phyloP scores from a whole-genome alignment of 1,139 yeast genomes.

The Pichia sp. region DNA sequence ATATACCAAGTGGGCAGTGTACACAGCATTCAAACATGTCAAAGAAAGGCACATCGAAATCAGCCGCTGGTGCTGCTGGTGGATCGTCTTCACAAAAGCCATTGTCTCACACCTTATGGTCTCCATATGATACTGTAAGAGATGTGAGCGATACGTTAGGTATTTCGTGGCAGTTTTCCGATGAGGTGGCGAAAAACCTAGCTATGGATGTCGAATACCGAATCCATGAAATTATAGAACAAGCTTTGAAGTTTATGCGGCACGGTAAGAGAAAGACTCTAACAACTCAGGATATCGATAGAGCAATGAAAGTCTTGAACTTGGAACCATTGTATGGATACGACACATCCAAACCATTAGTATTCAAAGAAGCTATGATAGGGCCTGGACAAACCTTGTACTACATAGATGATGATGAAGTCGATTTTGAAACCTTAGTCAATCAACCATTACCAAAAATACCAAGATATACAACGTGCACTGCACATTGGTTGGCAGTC shows the following conservation, averaged over 20 bases:
- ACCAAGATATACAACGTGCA: constrained; percentile 85
- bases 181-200: constrained; percentile 87
- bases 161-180: constrained; percentile 61
- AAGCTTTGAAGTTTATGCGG: constrained; percentile 93
- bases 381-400: constrained; percentile 95
- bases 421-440: constrained; percentile 89
- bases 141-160: constrained; percentile 96
- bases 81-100: constrained; percentile 20
- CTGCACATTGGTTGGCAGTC: constrained; percentile 98
- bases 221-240: constrained; percentile 90
- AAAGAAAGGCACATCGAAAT: constrained; percentile 1
- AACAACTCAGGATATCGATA: constrained; percentile 75
- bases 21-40: constrained; percentile 4
- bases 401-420: constrained; percentile 85
- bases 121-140: constrained; percentile 93
- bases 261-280: constrained; percentile 83
- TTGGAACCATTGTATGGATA: constrained; percentile 85
- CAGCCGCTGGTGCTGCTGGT: neutral
- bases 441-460: constrained; percentile 94
- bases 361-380: constrained; percentile 75
- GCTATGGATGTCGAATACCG: constrained; percentile 99
- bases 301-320: constrained; percentile 79
- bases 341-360: constrained; percentile 55
- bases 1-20: neutral
- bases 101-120: constrained; percentile 87